Base-by-base conservation (phyloP, 2,329 filamentous ascomycete genomes). In the Verticillium albo-atrum region DNA sequence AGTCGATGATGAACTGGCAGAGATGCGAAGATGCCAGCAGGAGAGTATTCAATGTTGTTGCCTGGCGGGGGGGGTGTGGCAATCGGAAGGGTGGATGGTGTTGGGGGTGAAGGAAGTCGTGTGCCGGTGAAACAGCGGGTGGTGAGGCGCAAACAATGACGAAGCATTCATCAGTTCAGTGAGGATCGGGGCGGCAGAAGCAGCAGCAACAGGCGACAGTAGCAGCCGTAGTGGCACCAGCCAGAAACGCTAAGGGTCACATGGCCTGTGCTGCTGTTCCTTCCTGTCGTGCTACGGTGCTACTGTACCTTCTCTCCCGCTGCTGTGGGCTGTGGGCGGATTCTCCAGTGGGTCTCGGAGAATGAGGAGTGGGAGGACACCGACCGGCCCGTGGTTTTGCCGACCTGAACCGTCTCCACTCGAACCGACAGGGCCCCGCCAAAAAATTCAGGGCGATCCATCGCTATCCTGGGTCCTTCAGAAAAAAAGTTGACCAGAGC, bases 101-200 rank as follows among this genome's bases (percentile, higher is more conserved):
- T 26, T 56, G 15, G 54, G 54, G 47, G 14, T 17, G 23, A 32
- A n/a, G 25, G 20, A 28, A 27, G 35, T 35, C 54, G 54, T 12
- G 4, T 25, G 54, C 30, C 32, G 54, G 30, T 27, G 54, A 61
- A 54, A 63, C 58, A 55, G 58, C 51, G 52, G 54, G 42, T 54
- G 53, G 35, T 61, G 59, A 68, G 66, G 65, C 66, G 66, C 64
- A 67, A 67, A 69, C 63, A 63, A 69, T 68, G 67, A 68, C 65
- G 67, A 68, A 65, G 66, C 62, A 55, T 53, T 55, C 60, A 37
- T 54, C 51, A 26, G 27, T 34, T 2, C 37, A 47, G 53, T n/a
- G 53, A 54, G 57, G 54, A 10, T 23, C 20, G n/a, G 42, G 20
- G 42, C 42, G 20, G n/a, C 42, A 14, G 30, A 32, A 14, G 30